Base-by-base conservation (phyloP, 345 rosid genomes). In the Hevea brasiliensis region DNA sequence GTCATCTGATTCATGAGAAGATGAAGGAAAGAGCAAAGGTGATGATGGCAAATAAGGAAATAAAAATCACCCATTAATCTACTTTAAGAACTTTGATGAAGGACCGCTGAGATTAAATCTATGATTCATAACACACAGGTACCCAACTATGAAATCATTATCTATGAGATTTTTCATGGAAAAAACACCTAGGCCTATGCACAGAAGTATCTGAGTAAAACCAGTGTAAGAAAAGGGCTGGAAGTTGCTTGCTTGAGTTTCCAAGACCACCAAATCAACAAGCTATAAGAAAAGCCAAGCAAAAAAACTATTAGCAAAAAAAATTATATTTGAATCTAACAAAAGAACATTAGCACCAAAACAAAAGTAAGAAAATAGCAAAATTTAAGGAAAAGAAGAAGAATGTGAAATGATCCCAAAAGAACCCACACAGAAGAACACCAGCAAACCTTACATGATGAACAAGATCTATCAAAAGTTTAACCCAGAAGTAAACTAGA, bases 31-130 rank as follows among this genome's bases (percentile, higher is more conserved):
- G 78, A 94, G 92, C 84, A 89, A 79, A 73, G 94, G 86, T 35
- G 97, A 89, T 0, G 98, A 90, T 72, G 87, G 93, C 84, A n/a
- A n/a, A n/a, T 94, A 97, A 9, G 81, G n/a, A n/a, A n/a, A n/a
- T n/a, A 80, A 5, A 83, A 80, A 80, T 77, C 77, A 61, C 89
- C 88, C 98, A 94, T 94, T 74, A 0, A 65, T 45, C 42, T 23
- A 45, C 60, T 45, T 48, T 20, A 37, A 57, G 64, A 76, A 17
- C 56, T n/a, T n/a, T 6, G 24, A 45, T 59, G 13, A 45, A 20
- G 17, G 45, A 20, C 21, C 29, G 32, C 10, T 44, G 32, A 45
- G 62, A 67, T 32, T 35, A 8, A 47, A 37, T 54, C 70, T 29
- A 4, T 61, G 45, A 53, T 70, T 64, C 70, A 76, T 68, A 27